Base-by-base conservation (phyloP, 345 rosid species). In the Moricandia moricandioides region DNA sequence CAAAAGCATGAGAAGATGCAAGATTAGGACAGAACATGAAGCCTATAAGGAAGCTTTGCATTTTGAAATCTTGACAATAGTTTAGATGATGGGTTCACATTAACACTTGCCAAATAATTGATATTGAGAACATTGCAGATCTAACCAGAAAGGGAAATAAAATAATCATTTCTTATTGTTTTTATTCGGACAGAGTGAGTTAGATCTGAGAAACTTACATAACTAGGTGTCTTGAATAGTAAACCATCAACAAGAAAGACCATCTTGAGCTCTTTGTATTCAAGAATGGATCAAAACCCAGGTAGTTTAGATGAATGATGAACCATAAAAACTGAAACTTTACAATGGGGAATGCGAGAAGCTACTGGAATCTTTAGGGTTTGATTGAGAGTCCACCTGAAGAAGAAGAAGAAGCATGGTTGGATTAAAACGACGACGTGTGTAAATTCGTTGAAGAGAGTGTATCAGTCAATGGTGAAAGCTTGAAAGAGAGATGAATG, bases 181-280 rank as follows among this genome's bases (percentile, higher is more conserved):
- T 35, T 27, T 56, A 14, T 16, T 71, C 40, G 71, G 65, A 65
- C 80, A 65, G 39, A 58, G 51, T 14, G 76, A 87, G 81, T 81
- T 81, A 87, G 96, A 92, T 87, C 92, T 85, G 88, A 70, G 83
- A 84, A 45, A 81, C 96, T 84, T 76, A 89, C 87, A 67, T 64
- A 71, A 81, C 84, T 83, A 78, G 68, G 73, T 79, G 57, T 70
- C 85, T 72, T 60, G 64, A 72, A 66, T 52, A 72, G 16, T 4
- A 65, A 65, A 60, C 74, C 69, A 58, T 61, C 43, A 73, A 60
- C 62, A 73, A 69, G 78, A 76, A 73, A 69, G 79, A 78, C 79
- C 43, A 79, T 80, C 17, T 76, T 71, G 62, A 58, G 35, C 35
- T 57, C 8, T 63, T 56, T 43, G 68, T 5, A 39, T 30, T 29